Conservation (phyloP, 805 yeast genomes). For the Yamadazyma philogaea region DNA sequence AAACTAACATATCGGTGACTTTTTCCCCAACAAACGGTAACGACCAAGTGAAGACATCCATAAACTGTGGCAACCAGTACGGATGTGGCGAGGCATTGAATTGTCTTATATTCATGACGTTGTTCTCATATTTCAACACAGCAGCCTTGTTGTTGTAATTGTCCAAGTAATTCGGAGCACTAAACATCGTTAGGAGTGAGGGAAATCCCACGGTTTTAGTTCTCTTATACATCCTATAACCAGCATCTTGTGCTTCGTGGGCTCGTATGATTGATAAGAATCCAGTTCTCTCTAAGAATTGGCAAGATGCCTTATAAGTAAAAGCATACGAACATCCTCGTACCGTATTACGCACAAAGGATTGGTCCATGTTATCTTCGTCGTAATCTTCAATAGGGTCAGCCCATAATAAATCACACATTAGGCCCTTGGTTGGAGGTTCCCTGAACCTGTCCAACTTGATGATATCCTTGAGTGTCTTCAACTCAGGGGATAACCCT, state of each 20-base stretch:
- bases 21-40: conserved; percentile 96
- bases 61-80: conserved; percentile 92
- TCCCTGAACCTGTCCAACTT: conserved; percentile 78
- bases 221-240: conserved; percentile 89
- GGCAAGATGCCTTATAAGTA: conserved; percentile 78
- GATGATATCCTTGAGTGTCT: conserved; percentile 63
- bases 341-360: conserved; percentile 63
- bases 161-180: conserved; percentile 94
- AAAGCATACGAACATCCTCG: conserved; percentile 93
- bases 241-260: conserved; percentile 97
- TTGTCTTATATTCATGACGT: conserved; percentile 93
- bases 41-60: conserved; percentile 98
- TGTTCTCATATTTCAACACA: conserved; percentile 82
- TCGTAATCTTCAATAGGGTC: conserved; percentile 90
- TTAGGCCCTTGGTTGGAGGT: conserved; percentile 89
- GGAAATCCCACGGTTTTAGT: conserved; percentile 87
- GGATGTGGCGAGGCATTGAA: conserved; percentile 94
- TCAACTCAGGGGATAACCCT: conserved; percentile 85
- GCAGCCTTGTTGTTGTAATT: conserved; percentile 94
- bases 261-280: conserved; percentile 86
- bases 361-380: conserved; percentile 40
- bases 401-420: conserved; percentile 95
- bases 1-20: conserved; percentile 87
- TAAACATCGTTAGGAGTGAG: conserved; percentile 81
- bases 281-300: conserved; percentile 73